phyloP scores from a whole-genome alignment of 805 yeast species.

The Kluyveromyces nonfermentans region DNA sequence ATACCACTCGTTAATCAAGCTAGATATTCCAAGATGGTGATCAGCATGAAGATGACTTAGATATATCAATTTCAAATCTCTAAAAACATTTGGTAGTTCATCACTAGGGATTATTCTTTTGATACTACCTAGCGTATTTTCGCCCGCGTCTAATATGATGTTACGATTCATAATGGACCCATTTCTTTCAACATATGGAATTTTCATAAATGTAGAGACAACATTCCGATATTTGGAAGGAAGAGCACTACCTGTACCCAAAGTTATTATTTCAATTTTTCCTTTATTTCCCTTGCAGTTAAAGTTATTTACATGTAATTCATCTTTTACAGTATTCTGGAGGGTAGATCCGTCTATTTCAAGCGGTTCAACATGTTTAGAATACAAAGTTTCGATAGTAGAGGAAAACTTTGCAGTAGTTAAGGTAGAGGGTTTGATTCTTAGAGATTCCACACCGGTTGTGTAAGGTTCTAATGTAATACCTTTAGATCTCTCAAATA shows the following conservation, averaged over 20 bases:
- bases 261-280: conserved; percentile 58
- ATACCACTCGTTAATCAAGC: conserved; percentile 62
- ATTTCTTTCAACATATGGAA: conserved; percentile 38
- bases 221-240: conserved; percentile 86
- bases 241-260: conserved; percentile 90
- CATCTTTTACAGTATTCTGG: conserved; percentile 21
- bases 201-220: conserved; percentile 62
- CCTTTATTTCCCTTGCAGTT: conserved; percentile 33
- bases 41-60: conserved; percentile 94
- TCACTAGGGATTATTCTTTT: conserved; percentile 48
- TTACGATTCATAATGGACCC: conserved; percentile 31
- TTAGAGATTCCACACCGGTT: conserved; percentile 8
- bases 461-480: conserved; percentile 19
- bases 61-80: conserved; percentile 56
- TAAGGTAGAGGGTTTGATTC: conserved; percentile 1
- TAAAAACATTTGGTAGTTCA: conserved; percentile 36
- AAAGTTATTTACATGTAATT: conserved; percentile 24
- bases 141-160: conserved; percentile 87
- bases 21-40: conserved; percentile 80
- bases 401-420: conserved; percentile 2
- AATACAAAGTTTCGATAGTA: conserved; percentile 23
- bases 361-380: conserved; percentile 21
- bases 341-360: conserved; percentile 18
- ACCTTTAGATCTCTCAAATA: conserved; percentile 13
- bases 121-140: conserved; percentile 72